phyloP scores from a whole-genome alignment of 768 basidiomycete genomes.

The Boletales sp. region DNA sequence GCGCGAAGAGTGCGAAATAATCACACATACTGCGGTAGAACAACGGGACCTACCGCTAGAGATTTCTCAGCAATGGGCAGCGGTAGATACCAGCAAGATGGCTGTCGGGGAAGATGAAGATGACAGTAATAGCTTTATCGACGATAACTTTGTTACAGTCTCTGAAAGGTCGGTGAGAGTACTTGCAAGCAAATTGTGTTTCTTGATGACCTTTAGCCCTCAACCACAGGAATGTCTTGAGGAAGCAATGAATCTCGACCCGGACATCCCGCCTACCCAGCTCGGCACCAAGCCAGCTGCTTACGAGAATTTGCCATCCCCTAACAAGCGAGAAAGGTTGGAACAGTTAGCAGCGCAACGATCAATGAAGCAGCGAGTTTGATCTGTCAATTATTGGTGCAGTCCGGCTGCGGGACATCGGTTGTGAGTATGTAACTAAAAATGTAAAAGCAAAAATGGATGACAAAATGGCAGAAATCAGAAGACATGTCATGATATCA shows the following conservation, averaged over 20 bases:
- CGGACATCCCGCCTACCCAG: neutral
- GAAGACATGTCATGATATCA: constrained; percentile 34
- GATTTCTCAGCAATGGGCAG: constrained; percentile 16
- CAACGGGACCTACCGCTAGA: constrained; percentile 20
- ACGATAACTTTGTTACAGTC: neutral
- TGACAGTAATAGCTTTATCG: constrained; percentile 2
- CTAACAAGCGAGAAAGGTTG: constrained; percentile 19
- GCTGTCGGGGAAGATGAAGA: constrained; percentile 3
- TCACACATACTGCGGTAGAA: constrained; percentile 9
- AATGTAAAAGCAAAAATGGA: constrained; percentile 14
- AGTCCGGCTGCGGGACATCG: constrained; percentile 17
- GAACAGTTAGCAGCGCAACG: constrained; percentile 10
- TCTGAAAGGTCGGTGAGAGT: constrained; percentile 10
- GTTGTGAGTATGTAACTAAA: constrained; percentile 23
- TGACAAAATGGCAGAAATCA: constrained; percentile 22
- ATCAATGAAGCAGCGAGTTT: constrained; percentile 7
- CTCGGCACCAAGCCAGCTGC: neutral
- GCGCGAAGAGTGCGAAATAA: constrained; percentile 15
- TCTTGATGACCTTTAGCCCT: constrained; percentile 8
- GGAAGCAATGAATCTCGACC: constrained; percentile 3
- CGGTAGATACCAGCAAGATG: constrained; percentile 9
- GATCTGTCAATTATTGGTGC: constrained; percentile 10
- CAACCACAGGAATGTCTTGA: neutral
- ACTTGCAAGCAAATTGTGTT: neutral
- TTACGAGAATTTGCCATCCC: constrained; percentile 21